A percentile compares a stretch with the other conserved stretches of the same genome.
These are phyloP conservation scores for Luvunga scandens DNA, from an alignment of 345 rosid species.

Conservation along the genomic window DNA sequence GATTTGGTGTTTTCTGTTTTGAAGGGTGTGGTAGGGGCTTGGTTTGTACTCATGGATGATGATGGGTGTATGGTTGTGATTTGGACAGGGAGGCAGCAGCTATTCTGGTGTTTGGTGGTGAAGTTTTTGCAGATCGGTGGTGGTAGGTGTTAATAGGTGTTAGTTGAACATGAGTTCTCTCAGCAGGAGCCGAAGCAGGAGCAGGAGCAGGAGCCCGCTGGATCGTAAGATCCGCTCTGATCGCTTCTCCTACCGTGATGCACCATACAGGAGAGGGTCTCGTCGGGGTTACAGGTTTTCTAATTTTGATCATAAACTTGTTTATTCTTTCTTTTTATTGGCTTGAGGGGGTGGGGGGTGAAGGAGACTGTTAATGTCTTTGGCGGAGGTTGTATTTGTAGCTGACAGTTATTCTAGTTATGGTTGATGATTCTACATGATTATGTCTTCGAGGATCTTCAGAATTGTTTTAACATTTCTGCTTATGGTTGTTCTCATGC, in stretches of 20 bases:
- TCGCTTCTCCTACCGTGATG: conserved; percentile 79
- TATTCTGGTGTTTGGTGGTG: conserved; percentile 40
- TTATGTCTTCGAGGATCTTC: background rate
- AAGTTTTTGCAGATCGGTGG: conserved; percentile 41
- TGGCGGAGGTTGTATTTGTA: background rate
- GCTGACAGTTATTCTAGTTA: background rate
- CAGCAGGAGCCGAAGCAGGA: conserved; percentile 73
- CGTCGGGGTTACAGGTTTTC: conserved; percentile 85
- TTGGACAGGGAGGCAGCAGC: conserved; percentile 70
- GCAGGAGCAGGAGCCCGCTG: conserved; percentile 83
- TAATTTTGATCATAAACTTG: conserved; percentile 23
- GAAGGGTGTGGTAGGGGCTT: conserved; percentile 45
- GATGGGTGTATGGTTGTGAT: conserved; percentile 64
- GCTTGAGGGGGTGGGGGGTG: conserved; percentile 2
- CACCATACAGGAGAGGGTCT: conserved; percentile 81
- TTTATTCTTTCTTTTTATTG: conserved; percentile 15
- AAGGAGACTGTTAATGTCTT: conserved; percentile 3
- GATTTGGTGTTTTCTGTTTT: conserved; percentile 44
- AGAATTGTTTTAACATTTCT: background rate
- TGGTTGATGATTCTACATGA: background rate
- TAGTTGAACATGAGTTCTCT: conserved; percentile 59
- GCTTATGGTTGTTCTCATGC: background rate
- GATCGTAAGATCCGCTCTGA: conserved; percentile 88
- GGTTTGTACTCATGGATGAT: conserved; percentile 57
- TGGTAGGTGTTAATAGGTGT: conserved; percentile 40